These are phyloP conservation scores for Hanseniaspora mollemarum DNA, from an alignment of 805 yeast genomes.

Conservation along the genomic window DNA sequence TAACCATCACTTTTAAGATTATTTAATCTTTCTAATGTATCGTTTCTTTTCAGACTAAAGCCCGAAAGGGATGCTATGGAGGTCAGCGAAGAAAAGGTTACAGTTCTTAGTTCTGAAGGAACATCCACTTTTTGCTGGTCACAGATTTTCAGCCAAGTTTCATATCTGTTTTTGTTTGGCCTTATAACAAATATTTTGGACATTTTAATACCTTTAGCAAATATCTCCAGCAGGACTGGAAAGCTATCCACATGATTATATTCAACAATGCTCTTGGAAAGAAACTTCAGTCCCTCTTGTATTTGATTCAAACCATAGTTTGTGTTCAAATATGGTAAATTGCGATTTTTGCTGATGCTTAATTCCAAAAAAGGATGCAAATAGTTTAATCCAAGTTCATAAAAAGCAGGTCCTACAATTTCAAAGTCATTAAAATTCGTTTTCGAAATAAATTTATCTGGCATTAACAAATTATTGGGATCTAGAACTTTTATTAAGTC, in stretches of 20 bases:
- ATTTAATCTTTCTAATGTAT: conserved; percentile 9
- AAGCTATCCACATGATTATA: conserved; percentile 8
- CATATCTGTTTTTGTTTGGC: not conserved
- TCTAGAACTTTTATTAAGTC: not conserved
- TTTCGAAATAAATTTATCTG: not conserved
- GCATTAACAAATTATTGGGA: not conserved
- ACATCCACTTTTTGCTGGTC: not conserved
- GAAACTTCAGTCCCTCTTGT: conserved; percentile 2
- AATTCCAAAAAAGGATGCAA: not conserved
- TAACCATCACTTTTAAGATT: not conserved
- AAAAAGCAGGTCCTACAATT: conserved; percentile 8
- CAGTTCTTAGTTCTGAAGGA: not conserved
- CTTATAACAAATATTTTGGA: not conserved
- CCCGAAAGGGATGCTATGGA: not conserved
- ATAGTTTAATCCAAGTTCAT: conserved; percentile 8
- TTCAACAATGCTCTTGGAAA: not conserved
- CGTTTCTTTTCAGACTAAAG: conserved; percentile 1
- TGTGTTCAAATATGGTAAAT: not conserved
- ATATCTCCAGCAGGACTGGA: not conserved
- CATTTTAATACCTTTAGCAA: conserved; percentile 4
- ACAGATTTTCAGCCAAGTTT: conserved; percentile 5
- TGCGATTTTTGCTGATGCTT: not conserved
- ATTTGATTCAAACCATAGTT: not conserved
- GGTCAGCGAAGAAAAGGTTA: not conserved
- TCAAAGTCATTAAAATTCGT: not conserved